phyloP scores from a whole-genome alignment of 371 early-diverging fungal species.

The Syncephalastrum racemosum region DNA sequence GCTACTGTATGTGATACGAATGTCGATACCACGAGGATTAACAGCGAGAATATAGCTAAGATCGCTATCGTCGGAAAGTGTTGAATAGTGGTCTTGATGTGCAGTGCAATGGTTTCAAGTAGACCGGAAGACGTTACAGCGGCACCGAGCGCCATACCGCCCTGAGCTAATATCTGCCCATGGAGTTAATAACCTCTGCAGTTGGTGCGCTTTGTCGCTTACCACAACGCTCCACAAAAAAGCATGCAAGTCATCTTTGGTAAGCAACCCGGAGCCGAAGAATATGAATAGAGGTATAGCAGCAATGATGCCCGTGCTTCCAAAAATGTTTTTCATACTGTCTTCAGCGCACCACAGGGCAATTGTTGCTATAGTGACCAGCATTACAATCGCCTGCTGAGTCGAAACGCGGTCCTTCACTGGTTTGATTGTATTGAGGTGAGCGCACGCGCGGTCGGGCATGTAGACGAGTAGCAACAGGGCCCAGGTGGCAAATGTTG shows the following conservation, averaged over 20 bases:
- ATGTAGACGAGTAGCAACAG: slow-evolving; percentile 67
- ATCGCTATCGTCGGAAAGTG: slow-evolving; percentile 65
- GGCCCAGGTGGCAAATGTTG: slow-evolving; percentile 78
- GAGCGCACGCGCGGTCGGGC: slow-evolving; percentile 53
- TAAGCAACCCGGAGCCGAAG: slow-evolving; percentile 85
- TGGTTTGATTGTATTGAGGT: slow-evolving; percentile 47
- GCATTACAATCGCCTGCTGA: slow-evolving; percentile 58
- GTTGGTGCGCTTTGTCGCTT: slow-evolving; percentile 95
- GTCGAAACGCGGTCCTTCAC: slow-evolving; percentile 48
- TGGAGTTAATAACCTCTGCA: slow-evolving; percentile 75
- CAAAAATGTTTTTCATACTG: slow-evolving; percentile 65
- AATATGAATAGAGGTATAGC: slow-evolving; percentile 86
- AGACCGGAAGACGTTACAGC: slow-evolving; percentile 35
- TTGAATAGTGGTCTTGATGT: slow-evolving; percentile 65
- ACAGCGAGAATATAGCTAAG: slow-evolving; percentile 60
- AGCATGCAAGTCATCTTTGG: slow-evolving; percentile 94
- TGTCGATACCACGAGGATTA: slow-evolving; percentile 82
- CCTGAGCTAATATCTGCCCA: slow-evolving; percentile 90
- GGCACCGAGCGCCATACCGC: slow-evolving; percentile 87
- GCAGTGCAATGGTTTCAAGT: slow-evolving; percentile 71
- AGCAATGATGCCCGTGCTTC: slow-evolving; percentile 91
- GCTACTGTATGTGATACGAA: slow-evolving; percentile 96
- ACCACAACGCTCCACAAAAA: slow-evolving; percentile 94
- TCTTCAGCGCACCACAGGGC: slow-evolving; percentile 85
- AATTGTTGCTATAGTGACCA: slow-evolving; percentile 65